Base-by-base conservation (phyloP, 2,329 filamentous ascomycete species). In the Gyromitra esculenta region DNA sequence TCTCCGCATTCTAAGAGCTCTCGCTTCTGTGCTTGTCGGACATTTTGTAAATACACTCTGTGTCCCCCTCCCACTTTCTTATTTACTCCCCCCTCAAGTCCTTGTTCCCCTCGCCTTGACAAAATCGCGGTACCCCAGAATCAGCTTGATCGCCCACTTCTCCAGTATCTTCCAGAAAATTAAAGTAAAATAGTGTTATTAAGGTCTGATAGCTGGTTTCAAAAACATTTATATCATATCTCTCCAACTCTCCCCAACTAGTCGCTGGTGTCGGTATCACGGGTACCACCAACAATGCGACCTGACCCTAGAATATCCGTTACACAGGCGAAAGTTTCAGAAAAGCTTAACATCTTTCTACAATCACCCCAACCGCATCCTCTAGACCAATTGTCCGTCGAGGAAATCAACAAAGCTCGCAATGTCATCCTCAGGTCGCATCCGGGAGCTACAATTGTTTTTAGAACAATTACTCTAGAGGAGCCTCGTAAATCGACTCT, bases 391-490 rank as follows among this genome's bases (percentile, higher is more conserved):
- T 85, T 90, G 73, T 86, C 84, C 63, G 82, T 87, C 80, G 84
- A 87, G 50, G 88, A 90, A 82, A 88, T 88, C 21, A 83, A 84
- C 71, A 81, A 82, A 21, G 86, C 87, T 52, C 84, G 85, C 54
- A 86, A 86, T 78, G 82, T 88, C 56, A 84, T 89, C 75, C 67
- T 77, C 57, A 78, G 77, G 7, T 75, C 74, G 18, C 72, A 79
- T 43, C 13, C 65, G 25, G 63, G 71, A 31, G 41, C 62, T 48
- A 76, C 77, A 41, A 76, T 80, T 52, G 56, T 68, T 25, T 81
- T 81, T 86, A 92, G 92, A 84, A 88, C 87, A 79, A 87, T 93
- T 65, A 91, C 89, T 25, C 85, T 91, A 2, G 86, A 90, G 66
- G 89, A 92, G 80, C 90, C 90, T 1, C 84, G 85, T 50, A 92